Base-by-base conservation (phyloP, 768 basidiomycete genomes). In the Fomitopsis pulvina region DNA sequence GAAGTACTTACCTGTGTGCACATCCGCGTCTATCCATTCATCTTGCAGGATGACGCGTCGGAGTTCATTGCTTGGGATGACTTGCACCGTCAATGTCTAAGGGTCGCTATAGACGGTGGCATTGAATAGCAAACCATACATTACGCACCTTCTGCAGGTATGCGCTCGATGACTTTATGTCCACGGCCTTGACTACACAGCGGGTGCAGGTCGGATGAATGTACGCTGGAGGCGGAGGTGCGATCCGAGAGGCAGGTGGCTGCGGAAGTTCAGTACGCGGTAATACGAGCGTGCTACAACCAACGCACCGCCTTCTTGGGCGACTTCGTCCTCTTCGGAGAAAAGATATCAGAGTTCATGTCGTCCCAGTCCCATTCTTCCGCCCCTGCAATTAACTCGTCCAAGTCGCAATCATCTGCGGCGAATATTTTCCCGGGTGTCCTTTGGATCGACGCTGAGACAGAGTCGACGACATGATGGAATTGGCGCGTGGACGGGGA, bases 341-440 rank as follows among this genome's bases (percentile, higher is more conserved):
- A 75, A 38, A 77, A 52, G 26, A 73, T 71, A 52, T 79, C 77
- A 0, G 67, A 62, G 44, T 72, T 68, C 71, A 76, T 75, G 52
- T 80, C 78, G 27, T 76, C 70, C 77, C 83, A 80, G 55, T 88
- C 82, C 81, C 85, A 85, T 30, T 75, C 69, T 57, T 84, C 85
- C 1, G 79, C 80, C 0, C 83, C 86, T 25, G 82, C 77, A n/a
- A 84, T 59, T 12, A 87, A 69, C 3, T 66, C 59, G 2, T 66
- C 60, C 26, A 83, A 56, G 52, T 83, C 78, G 21, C 75, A 54
- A 51, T 74, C 67, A 20, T 49, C 20, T 1, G 27, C 46, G 1
- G 16, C 20, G 14, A 40, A 30, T 6, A 38, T 28, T 39, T 22
- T 48, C 6, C 32, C 4, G 52, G 9, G 39, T 48, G 44, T 50